Evolutionary conservation across 257 asterid species (phyloP).

Genomic region (Fraxinus americana): DNA sequence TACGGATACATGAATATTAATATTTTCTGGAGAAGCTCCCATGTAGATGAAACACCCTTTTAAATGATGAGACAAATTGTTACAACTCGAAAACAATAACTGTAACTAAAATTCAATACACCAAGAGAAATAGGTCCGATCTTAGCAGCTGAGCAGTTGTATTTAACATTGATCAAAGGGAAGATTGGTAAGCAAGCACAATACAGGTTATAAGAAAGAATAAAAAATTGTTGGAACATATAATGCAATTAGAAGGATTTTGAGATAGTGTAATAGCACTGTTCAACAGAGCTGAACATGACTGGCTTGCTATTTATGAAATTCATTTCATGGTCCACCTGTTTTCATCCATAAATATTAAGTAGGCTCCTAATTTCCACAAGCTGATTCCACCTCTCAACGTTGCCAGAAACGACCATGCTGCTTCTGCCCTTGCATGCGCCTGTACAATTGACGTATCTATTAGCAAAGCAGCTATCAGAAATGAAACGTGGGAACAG

Average conservation of each 20-base stretch:
- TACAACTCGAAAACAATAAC: too few relatives aligned
- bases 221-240: not conserved
- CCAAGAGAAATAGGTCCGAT: not conserved
- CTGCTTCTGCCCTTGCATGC: constrained; percentile 71
- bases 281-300: not conserved
- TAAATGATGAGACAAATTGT: too few relatives aligned
- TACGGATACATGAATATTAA: too few relatives aligned
- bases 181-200: not conserved
- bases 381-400: constrained; percentile 19
- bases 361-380: not conserved
- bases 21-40: too few relatives aligned
- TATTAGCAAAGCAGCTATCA: too few relatives aligned
- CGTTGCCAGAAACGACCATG: constrained; percentile 60
- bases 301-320: not conserved
- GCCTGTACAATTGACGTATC: constrained; percentile 44
- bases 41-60: too few relatives aligned
- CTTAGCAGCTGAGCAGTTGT: not conserved
- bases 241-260: not conserved
- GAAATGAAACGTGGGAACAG: too few relatives aligned
- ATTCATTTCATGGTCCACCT: constrained; percentile 9
- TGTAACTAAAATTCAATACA: not conserved
- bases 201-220: not conserved
- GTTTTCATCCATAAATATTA: constrained; percentile 11
- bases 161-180: not conserved
- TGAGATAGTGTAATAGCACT: not conserved